Evolutionary conservation across 2,329 filamentous ascomycete genomes (phyloP).

Genomic region (Scedosporium aurantiacum): DNA sequence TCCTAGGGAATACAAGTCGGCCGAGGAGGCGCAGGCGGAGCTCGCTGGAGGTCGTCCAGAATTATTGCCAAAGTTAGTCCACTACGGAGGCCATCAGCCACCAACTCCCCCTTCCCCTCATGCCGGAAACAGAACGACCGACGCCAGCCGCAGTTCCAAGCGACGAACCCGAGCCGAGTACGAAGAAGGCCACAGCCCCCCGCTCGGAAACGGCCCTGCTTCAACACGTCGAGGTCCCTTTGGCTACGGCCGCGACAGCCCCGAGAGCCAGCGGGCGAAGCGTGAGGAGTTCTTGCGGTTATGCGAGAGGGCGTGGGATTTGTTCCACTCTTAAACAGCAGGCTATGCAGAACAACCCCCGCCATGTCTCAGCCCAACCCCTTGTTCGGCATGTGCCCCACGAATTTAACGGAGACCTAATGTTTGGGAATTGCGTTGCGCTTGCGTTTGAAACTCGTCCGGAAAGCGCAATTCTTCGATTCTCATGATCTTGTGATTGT

Average conservation of each 20-base stretch:
- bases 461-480: background rate
- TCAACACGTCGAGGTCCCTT: constrained; percentile 57
- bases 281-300: constrained; percentile 84
- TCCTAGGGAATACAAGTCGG: constrained; percentile 81
- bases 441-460: background rate
- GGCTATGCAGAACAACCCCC: background rate
- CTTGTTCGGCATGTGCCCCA: background rate
- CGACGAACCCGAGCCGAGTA: constrained; percentile 81
- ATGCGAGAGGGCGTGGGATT: constrained; percentile 86
- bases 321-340: constrained; percentile 72
- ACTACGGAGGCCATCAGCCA: constrained; percentile 89
- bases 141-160: constrained; percentile 50
- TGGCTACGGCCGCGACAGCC: constrained; percentile 70
- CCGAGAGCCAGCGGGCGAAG: constrained; percentile 73
- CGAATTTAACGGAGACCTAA: background rate
- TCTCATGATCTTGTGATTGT: too few species aligned
- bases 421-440: background rate
- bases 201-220: constrained; percentile 63
- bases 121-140: constrained; percentile 35
- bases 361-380: background rate
- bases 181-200: constrained; percentile 81
- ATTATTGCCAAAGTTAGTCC: constrained; percentile 81
- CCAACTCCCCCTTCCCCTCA: constrained; percentile 80
- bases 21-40: constrained; percentile 88
- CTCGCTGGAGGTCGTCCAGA: constrained; percentile 87